Evolutionary conservation across 208 protist genomes (phyloP), one percentile per base, ranked within the genome.

Genomic region (Strigomonas culicis): DNA sequence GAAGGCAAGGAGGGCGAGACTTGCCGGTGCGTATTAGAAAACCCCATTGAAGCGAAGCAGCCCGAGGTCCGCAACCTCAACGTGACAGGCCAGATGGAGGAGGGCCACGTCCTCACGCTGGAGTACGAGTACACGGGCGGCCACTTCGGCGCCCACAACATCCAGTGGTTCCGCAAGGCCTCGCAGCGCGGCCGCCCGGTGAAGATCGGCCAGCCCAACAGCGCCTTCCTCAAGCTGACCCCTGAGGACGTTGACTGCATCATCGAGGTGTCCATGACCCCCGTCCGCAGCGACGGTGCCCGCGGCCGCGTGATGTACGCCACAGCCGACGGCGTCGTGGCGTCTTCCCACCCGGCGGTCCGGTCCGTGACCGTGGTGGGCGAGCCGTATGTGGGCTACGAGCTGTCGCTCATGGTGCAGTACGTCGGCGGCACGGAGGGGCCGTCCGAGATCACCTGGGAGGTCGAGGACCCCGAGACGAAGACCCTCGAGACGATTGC

Each of bases 161-260:
- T 92, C 64, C 82, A 95, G 74, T 97, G 93, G 93, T 94, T 93
- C 79, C 86, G 88, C 66, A 79, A 77, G 36, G 75, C 88, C 62
- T 70, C 60, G 43, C 49, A 59, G 53, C 63, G 68, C 44, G 70
- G 75, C 65, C 70, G 66, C 32, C 71, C 63, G 39, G 71, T 78
- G 47, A 84, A 82, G 73, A 84, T 83, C 59, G 90, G 87, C 30
- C 69, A 77, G 25, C 66, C 81, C 34, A 94, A 94, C 80, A 87
- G 74, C 79, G 66, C 60, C 46, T 82, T 68, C 46, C 73, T 88
- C 46, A 82, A 78, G 19, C 71, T 94, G 50, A 83, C 80, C 41
- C 65, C 61, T 24, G 78, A 83, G 66, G 92, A 97, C 36, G 82
- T 97, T 6, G 92, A 88, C 43, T 89, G 78, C 75, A 78, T 71